A percentile compares a stretch with the other conserved stretches of the same genome.
Conservation (phyloP, 2,329 filamentous ascomycete genomes). For the Magnaporthales sp. region DNA sequence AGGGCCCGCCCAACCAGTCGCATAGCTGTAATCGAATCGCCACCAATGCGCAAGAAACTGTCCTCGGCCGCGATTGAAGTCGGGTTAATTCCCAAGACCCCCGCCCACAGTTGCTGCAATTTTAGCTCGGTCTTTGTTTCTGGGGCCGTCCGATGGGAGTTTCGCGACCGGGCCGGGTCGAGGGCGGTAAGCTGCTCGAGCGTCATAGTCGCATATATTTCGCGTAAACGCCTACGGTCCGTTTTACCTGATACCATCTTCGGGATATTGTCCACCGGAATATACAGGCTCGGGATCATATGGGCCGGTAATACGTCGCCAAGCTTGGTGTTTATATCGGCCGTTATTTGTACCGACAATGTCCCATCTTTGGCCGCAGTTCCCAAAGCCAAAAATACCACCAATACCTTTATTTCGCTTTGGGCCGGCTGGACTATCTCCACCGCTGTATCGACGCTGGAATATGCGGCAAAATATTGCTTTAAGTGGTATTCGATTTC, state of each 20-base stretch:
- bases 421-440: constrained; percentile 18
- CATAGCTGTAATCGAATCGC: constrained; percentile 40
- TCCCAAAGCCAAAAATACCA: constrained; percentile 10
- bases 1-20: constrained; percentile 33
- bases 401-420: constrained; percentile 8
- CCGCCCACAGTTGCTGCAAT: too few species aligned
- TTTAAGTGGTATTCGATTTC: constrained; percentile 11
- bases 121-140: too few species aligned
- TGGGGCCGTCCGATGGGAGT: too few species aligned
- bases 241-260: constrained; percentile 39
- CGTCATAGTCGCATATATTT: constrained; percentile 31
- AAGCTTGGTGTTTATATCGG: constrained; percentile 21
- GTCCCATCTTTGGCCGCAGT: constrained; percentile 1
- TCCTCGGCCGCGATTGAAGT: constrained; percentile 17
- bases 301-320: constrained; percentile 29
- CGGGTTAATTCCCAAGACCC: too few species aligned
- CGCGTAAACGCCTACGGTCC: constrained; percentile 36
- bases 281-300: constrained; percentile 39
- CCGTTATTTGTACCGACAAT: constrained; percentile 13
- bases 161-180: too few species aligned
- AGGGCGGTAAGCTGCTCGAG: constrained; percentile 25
- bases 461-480: constrained; percentile 9
- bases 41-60: constrained; percentile 39
- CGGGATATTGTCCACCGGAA: constrained; percentile 34
- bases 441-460: constrained; percentile 15